These are phyloP conservation scores for Psilocybe cyanescens DNA, from an alignment of 768 basidiomycete genomes.

Conservation along the genomic window DNA sequence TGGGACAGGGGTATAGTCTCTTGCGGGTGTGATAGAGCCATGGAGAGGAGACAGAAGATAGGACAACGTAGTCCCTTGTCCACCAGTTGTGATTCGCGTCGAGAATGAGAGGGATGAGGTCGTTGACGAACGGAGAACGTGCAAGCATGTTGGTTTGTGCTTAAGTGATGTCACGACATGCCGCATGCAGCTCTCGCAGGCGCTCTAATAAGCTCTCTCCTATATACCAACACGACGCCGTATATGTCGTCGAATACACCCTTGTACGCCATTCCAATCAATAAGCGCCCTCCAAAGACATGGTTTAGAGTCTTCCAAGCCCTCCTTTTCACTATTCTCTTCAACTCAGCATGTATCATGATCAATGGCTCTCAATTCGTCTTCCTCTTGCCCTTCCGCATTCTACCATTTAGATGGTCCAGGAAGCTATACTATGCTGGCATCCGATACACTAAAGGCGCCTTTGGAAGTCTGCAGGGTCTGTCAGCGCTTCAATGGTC, in stretches of 20 bases:
- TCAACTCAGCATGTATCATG: constrained; percentile 67
- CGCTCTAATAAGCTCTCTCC: constrained; percentile 12
- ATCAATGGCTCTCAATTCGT: constrained; percentile 76
- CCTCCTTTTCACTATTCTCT: constrained; percentile 56
- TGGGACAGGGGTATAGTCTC: constrained; percentile 48
- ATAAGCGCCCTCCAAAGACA: constrained; percentile 52
- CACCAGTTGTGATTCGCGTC: constrained; percentile 55
- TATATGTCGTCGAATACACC: constrained; percentile 26
- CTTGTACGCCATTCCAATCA: constrained; percentile 53
- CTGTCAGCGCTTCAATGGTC: constrained; percentile 29
- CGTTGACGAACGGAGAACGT: constrained; percentile 39
- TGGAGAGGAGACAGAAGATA: constrained; percentile 52
- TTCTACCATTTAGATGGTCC: constrained; percentile 64
- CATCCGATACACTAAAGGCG: constrained; percentile 81
- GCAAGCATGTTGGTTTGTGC: constrained; percentile 12
- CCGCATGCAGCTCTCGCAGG: constrained; percentile 1
- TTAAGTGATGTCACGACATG: constrained; percentile 22
- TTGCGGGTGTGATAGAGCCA: constrained; percentile 50
- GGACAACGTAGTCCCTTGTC: constrained; percentile 50
- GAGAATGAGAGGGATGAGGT: constrained; percentile 57
- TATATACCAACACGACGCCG: constrained; percentile 14
- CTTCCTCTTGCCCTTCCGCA: constrained; percentile 66
- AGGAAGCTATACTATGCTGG: constrained; percentile 65
- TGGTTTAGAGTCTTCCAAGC: constrained; percentile 57
- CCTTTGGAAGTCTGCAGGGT: constrained; percentile 80